Base-by-base conservation (phyloP, 2,329 filamentous ascomycete species). In the Trichoderma oligosporum region DNA sequence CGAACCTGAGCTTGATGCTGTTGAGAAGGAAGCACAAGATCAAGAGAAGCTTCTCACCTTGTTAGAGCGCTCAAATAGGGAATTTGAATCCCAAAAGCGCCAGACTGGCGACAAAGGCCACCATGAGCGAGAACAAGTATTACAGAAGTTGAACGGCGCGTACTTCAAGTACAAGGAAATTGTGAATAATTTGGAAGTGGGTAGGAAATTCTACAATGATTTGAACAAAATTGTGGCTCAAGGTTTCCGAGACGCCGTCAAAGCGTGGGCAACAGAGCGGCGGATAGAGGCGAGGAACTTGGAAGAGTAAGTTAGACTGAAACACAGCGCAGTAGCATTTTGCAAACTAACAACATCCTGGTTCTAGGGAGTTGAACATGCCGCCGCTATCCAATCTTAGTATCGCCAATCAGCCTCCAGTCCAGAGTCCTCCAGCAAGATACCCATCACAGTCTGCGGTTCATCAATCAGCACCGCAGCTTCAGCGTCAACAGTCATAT, bases 121-220 rank as follows among this genome's bases (percentile, higher is more conserved):
- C 62, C 71, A 74, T 60, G 91, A 96, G 67, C 84, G 94, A 12
- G 93, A 97, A 70, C 82, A 88, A 63, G 91, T 91, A 0, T 74
- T 99, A 47, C 94, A 99, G 72, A 85, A 82, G 61, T 78, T 99
- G 8, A 93, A 97, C 71, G 91, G 89, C 62, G 93, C 91, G 0
- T 97, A 96, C 70, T 85, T 91, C 72, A 95, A 93, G 73, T 97
- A 97, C 77, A 96, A 96, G 74, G 93, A 99, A 70, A 90, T 97
- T 57, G 85, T 96, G 57, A 89, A 84, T 62, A 96, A 97, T 68
- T 80, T 97, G 2, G 93, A 97, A 63, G 89, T 88, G 0, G 94
- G 91, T 0, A 81, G 93, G 53, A 97, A 94, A 70, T 99, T 99
- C 70, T 99, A 97, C 76, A 99, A 99, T 64, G 92, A 97, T 67